Percentiles rank a stretch among this genome's conserved stretches.
Evolutionary conservation across 2,329 filamentous ascomycete genomes (phyloP).

Genomic region (Pseudogymnoascus sp.): DNA sequence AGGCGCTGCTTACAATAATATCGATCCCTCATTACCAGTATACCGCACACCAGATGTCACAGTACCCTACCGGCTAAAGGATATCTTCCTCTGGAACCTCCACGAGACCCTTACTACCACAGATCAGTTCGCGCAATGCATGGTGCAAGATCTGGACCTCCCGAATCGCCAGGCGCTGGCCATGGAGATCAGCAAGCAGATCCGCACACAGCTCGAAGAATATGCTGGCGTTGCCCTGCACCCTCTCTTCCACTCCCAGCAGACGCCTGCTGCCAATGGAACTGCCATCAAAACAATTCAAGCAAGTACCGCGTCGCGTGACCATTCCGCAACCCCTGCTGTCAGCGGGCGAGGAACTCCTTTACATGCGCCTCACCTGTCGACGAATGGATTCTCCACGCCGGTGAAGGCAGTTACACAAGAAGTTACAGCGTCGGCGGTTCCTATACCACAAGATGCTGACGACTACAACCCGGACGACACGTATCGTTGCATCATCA

Average conservation of each 20-base stretch:
- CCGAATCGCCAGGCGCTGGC: slow-evolving; percentile 64
- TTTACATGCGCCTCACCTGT: slow-evolving; percentile 37
- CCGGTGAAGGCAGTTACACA: slow-evolving; percentile 32
- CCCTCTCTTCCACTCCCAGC: slow-evolving; percentile 69
- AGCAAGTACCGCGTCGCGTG: slow-evolving; percentile 23
- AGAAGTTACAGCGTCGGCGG: slow-evolving; percentile 62
- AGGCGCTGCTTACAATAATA: slow-evolving; percentile 45
- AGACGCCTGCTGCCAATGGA: slow-evolving; percentile 26
- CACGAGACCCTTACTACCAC: slow-evolving; percentile 91
- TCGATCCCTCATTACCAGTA: slow-evolving; percentile 65
- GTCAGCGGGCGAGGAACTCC: slow-evolving; percentile 49
- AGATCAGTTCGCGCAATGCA: slow-evolving; percentile 83
- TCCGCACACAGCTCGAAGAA: slow-evolving; percentile 89
- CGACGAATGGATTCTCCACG: slow-evolving; percentile 36
- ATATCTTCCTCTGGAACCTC: slow-evolving; percentile 96
- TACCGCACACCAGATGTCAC: slow-evolving; percentile 74
- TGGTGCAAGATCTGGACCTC: slow-evolving; percentile 89
- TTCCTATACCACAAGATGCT: slow-evolving; percentile 52
- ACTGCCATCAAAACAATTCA: slow-evolving; percentile 27
- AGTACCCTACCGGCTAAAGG: slow-evolving; percentile 78
- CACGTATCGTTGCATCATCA: slow-evolving; percentile 87
- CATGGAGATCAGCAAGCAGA: slow-evolving; percentile 82
- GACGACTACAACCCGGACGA: slow-evolving; percentile 84
- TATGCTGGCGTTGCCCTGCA: slow-evolving; percentile 92
- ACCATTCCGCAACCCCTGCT: slow-evolving; percentile 35